Conservation (phyloP, 371 early-diverging fungal species). For the Lichtheimia corymbifera region DNA sequence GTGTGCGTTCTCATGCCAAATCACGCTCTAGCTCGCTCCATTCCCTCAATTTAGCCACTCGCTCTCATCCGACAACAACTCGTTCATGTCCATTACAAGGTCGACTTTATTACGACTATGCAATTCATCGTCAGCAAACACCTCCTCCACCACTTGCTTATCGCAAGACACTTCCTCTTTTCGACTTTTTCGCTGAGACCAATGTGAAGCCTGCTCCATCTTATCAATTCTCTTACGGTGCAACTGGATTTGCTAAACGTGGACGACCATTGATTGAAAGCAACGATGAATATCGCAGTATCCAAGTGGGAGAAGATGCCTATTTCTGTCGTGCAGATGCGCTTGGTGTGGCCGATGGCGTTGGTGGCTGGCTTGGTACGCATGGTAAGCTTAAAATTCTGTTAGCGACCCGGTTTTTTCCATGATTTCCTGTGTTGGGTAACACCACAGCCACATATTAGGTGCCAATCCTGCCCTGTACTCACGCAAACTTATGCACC, state of each 20-base stretch:
- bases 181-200: slow-evolving; percentile 40
- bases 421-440: slow-evolving; percentile 9
- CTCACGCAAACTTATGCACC: slow-evolving; percentile 92
- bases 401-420: slow-evolving; percentile 7
- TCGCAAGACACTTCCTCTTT: slow-evolving; percentile 15
- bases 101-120: slow-evolving; percentile 15
- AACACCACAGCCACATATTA: slow-evolving; percentile 15
- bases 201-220: slow-evolving; percentile 46
- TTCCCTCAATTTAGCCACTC: slow-evolving; percentile 6
- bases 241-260: slow-evolving; percentile 75
- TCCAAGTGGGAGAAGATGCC: slow-evolving; percentile 84
- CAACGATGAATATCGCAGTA: slow-evolving; percentile 59
- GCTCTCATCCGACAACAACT: slow-evolving; percentile 5
- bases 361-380: slow-evolving; percentile 75
- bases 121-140: slow-evolving; percentile 10
- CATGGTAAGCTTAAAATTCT: slow-evolving; percentile 20
- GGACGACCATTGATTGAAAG: slow-evolving; percentile 34
- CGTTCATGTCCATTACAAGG: not conserved
- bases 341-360: slow-evolving; percentile 84
- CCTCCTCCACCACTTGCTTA: slow-evolving; percentile 3
- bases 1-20: not conserved
- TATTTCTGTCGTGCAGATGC: slow-evolving; percentile 77
- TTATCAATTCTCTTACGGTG: slow-evolving; percentile 69
- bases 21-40: slow-evolving; percentile 3
- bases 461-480: slow-evolving; percentile 88